A percentile compares a stretch with the other conserved stretches of the same genome.
Conservation (phyloP, 257 asterid species). For the Plantago ovata region DNA sequence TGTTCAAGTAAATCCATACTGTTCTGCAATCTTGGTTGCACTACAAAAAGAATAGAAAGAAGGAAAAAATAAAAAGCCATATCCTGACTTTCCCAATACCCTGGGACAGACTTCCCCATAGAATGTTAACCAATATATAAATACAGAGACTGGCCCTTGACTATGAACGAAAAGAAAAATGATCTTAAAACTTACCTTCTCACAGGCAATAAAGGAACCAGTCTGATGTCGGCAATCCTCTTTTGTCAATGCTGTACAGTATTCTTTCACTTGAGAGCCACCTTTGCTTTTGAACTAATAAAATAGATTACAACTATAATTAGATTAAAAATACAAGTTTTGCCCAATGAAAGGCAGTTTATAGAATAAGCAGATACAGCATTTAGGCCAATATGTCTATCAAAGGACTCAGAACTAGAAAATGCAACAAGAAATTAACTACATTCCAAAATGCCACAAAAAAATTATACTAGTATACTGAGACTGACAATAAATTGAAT, state of each 20-base stretch:
- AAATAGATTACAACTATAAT: slow-evolving; percentile 12
- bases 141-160: neutral
- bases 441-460: too few species aligned
- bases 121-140: neutral
- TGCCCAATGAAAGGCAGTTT: slow-evolving; percentile 5
- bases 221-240: slow-evolving; percentile 94
- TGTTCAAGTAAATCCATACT: neutral
- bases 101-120: neutral
- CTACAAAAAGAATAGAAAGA: too few species aligned
- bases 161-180: neutral
- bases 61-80: neutral
- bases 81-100: neutral
- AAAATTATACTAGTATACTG: too few species aligned
- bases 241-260: slow-evolving; percentile 86
- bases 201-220: slow-evolving; percentile 85
- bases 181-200: slow-evolving; percentile 57
- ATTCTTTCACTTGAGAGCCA: slow-evolving; percentile 96
- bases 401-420: neutral
- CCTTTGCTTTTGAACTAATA: slow-evolving; percentile 94
- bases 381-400: neutral
- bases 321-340: slow-evolving; percentile 14
- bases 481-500: too few species aligned
- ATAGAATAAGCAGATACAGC: slow-evolving; percentile 4
- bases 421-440: too few species aligned
- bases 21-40: neutral